Evolutionary conservation across 2,329 filamentous ascomycete genomes (phyloP), one percentile per base, ranked within the genome.

Genomic region (Neonectria faginata): DNA sequence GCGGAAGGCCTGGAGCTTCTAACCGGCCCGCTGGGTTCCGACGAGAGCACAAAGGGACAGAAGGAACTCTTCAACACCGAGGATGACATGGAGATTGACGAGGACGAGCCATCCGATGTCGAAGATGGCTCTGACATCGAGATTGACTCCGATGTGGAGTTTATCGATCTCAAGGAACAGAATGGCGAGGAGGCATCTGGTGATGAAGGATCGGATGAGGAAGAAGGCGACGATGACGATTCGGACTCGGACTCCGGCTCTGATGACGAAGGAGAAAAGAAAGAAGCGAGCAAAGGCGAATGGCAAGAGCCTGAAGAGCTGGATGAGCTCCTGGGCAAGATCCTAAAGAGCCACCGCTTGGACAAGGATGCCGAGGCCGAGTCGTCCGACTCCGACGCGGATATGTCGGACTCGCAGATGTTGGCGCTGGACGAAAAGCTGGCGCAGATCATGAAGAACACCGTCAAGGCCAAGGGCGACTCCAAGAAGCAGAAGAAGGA

Each of bases 381-480:
- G 3, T 83, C 83, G 1, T 86, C 84, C 1, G 88, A 88, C 31
- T 86, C 86, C 10, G 91, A 91, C 64, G 89, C 87, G 3, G 93
- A 97, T 79, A 97, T 99, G 94, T 91, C 93, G 66, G 95, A 98
- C 79, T 94, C 95, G 18, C 91, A 97, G 76, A 98, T 98, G 96
- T 90, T 97, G 80, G 90, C 90, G 3, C 83, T 98, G 16, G 95
- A 98, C 73, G 87, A 87, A 11, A 91, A 95, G 75, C 88, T 99
- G 4, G 88, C 90, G 55, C 92, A 92, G 67, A 93, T 97, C 66
- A 97, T 98, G 84, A 89, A 90, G 69, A 90, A 94, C 69, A 89
- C 90, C 53, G 88, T 87, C 69, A 90, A 93, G 77, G 71, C 73
- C 18, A 83, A 82, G 16, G 81, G 83, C 2, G 90, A 86, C 76